phyloP scores from a whole-genome alignment of 2,329 filamentous ascomycete species.

The Trichoderma semiorbis region DNA sequence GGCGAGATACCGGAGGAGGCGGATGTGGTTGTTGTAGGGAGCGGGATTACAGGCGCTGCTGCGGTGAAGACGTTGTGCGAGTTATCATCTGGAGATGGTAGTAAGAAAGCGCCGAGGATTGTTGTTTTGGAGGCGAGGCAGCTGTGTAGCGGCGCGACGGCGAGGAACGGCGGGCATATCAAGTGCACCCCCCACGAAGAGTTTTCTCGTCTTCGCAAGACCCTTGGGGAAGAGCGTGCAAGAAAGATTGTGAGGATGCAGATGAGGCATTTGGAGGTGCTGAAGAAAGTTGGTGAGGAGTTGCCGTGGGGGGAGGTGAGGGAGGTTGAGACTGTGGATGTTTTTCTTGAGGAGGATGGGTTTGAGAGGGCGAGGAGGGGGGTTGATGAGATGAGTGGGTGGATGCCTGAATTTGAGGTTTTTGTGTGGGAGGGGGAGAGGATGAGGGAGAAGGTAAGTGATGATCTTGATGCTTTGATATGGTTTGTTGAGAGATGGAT shows the following conservation, averaged over 20 bases:
- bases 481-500: not conserved
- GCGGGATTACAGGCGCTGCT: slow-evolving; percentile 49
- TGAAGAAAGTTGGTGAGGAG: slow-evolving; percentile 38
- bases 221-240: slow-evolving; percentile 36
- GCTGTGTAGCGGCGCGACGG: slow-evolving; percentile 51
- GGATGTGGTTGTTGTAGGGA: slow-evolving; percentile 53
- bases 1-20: slow-evolving; percentile 35
- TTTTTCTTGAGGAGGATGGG: slow-evolving; percentile 38
- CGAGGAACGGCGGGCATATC: slow-evolving; percentile 51
- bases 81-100: not conserved
- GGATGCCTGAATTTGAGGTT: slow-evolving; percentile 41
- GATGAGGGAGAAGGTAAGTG: slow-evolving; percentile 30
- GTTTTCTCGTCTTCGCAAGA: slow-evolving; percentile 34
- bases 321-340: slow-evolving; percentile 45
- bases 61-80: slow-evolving; percentile 27
- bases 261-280: slow-evolving; percentile 38
- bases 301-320: slow-evolving; percentile 40
- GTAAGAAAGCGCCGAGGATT: slow-evolving; percentile 24
- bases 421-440: slow-evolving; percentile 33
- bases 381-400: slow-evolving; percentile 34
- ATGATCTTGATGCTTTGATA: not conserved
- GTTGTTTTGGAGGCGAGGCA: slow-evolving; percentile 50
- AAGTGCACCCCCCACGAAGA: slow-evolving; percentile 44
- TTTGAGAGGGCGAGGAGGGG: slow-evolving; percentile 32
- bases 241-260: slow-evolving; percentile 42